phyloP scores from a whole-genome alignment of 2,329 filamentous ascomycete genomes.

The Fusarium abutilonis region DNA sequence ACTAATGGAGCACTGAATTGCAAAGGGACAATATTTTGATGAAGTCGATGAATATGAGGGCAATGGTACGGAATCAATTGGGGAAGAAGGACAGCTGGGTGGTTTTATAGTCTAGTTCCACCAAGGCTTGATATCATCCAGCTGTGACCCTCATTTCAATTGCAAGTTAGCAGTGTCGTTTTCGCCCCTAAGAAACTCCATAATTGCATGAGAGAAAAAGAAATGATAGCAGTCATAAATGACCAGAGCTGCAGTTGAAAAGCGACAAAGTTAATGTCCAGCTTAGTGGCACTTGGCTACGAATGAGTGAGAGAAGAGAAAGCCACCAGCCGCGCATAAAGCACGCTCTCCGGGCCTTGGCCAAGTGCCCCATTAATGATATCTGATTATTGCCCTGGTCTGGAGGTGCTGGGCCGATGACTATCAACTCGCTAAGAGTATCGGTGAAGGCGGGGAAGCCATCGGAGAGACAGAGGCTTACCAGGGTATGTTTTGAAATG shows the following conservation, averaged over 20 bases:
- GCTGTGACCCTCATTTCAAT: background rate
- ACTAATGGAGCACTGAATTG: background rate
- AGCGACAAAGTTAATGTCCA: background rate
- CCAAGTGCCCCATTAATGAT: background rate
- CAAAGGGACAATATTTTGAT: background rate
- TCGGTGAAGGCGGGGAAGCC: constrained; percentile 4
- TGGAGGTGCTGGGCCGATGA: background rate
- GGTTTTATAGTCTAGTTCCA: background rate
- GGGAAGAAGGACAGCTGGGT: background rate
- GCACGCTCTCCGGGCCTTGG: too few species aligned
- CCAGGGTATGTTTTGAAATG: constrained; percentile 8
- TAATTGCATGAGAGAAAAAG: background rate
- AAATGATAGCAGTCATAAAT: background rate
- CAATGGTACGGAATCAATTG: too few species aligned
- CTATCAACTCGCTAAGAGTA: background rate
- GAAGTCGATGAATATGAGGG: background rate
- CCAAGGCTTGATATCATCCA: background rate
- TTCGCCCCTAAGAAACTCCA: background rate
- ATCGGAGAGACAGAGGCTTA: background rate
- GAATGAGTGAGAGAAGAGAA: background rate
- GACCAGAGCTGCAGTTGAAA: too few species aligned
- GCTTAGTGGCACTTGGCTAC: background rate
- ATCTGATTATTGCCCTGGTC: background rate
- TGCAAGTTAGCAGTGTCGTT: constrained; percentile 10
- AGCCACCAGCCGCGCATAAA: too few species aligned